A percentile compares a stretch with the other conserved stretches of the same genome.
Evolutionary conservation across 768 basidiomycete species (phyloP).

Genomic region (Mycena pura): DNA sequence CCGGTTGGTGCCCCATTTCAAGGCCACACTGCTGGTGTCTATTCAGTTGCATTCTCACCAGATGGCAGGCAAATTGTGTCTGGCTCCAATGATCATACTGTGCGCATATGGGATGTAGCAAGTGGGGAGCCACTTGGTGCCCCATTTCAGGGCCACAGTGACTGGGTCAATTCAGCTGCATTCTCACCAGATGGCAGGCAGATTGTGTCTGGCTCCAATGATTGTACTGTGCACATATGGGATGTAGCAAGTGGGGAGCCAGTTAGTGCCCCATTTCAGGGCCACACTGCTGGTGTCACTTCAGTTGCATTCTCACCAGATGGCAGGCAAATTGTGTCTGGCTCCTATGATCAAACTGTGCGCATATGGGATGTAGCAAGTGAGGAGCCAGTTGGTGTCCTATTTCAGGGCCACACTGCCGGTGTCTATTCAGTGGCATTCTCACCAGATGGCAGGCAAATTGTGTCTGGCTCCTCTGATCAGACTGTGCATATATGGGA

Average conservation of each 20-base stretch:
- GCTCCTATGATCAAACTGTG: background rate
- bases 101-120: slow-evolving; percentile 4
- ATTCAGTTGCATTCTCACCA: background rate
- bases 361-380: slow-evolving; percentile 5
- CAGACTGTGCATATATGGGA: background rate
- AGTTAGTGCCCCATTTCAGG: slow-evolving; percentile 2
- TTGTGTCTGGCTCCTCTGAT: background rate
- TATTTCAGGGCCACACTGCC: no score
- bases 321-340: slow-evolving; percentile 3
- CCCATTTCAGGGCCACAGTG: slow-evolving; percentile 15
- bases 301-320: background rate
- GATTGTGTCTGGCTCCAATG: slow-evolving; percentile 22
- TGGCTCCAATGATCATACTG: slow-evolving; percentile 16
- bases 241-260: slow-evolving; percentile 14
- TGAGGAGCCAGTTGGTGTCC: background rate
- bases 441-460: background rate
- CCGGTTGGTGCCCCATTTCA: background rate
- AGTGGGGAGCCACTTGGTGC: background rate
- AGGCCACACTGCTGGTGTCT: slow-evolving; percentile 14
- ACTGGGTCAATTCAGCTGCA: slow-evolving; percentile 8
- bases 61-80: slow-evolving; percentile 16
- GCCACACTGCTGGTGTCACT: slow-evolving; percentile 12
- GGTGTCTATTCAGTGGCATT: background rate
- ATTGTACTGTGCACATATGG: slow-evolving; percentile 26
- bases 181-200: slow-evolving; percentile 26